Conservation (phyloP, 2,329 filamentous ascomycete genomes). For the Microascus cirrosus region DNA sequence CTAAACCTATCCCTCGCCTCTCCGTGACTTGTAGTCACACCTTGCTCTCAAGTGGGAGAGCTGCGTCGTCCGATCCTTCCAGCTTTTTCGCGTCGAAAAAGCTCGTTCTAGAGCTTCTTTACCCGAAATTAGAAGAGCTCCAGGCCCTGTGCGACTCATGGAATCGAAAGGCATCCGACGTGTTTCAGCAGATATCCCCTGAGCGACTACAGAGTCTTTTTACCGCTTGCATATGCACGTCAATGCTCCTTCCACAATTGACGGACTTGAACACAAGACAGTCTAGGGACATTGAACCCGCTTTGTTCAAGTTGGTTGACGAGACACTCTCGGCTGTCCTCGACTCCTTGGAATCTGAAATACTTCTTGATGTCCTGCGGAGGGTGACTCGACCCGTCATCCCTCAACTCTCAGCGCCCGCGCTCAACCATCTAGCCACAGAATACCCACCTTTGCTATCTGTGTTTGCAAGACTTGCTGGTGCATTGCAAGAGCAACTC, state of each 20-base stretch:
- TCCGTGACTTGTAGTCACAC: not conserved
- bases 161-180: conserved; percentile 31
- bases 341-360: conserved; percentile 30
- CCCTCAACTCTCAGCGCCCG: conserved; percentile 26
- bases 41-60: not conserved
- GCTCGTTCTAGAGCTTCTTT: conserved; percentile 40
- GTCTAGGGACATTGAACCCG: conserved; percentile 34
- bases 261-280: conserved; percentile 33
- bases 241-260: conserved; percentile 35
- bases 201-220: conserved; percentile 42
- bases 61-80: conserved; percentile 16
- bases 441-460: conserved; percentile 28
- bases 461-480: conserved; percentile 28
- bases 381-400: conserved; percentile 31
- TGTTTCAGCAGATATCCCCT: conserved; percentile 34
- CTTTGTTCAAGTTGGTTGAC: conserved; percentile 28
- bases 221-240: conserved; percentile 32
- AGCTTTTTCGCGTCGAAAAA: conserved; percentile 32
- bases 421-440: conserved; percentile 24
- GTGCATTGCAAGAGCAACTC: conserved; percentile 17
- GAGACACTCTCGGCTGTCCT: conserved; percentile 27
- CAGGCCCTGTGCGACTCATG: conserved; percentile 33
- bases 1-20: conserved; percentile 6
- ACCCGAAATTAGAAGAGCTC: conserved; percentile 39
- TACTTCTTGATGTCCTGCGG: conserved; percentile 35